Base-by-base conservation (phyloP, 1,284 basidiomycete genomes). In the Meripilus lineatus region DNA sequence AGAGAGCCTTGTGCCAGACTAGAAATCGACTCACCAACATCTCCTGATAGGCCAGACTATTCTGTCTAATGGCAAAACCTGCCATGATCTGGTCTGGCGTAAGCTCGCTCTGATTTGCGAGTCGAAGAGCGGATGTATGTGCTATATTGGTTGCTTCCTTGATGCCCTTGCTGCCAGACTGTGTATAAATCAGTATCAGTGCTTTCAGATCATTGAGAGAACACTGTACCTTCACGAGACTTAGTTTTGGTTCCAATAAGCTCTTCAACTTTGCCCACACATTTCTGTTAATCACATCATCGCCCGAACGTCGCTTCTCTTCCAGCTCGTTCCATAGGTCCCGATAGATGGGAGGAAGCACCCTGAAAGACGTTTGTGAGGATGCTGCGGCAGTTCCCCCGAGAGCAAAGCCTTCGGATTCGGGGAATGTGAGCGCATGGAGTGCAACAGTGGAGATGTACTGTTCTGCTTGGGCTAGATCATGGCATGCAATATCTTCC, bases 251-350 rank as follows among this genome's bases (percentile, higher is more conserved):
- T 39, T 78, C 74, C 20, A 88, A 58, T 15, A 93, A 76, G 10
- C 62, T 64, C 46, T 77, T 75, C 39, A 96, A 64, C 45, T 76
- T 82, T 3, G 68, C 70, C 92, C 92, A 95, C 1, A 80, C 64
- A 7, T 64, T 66, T 23, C 89, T 72, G 58, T 93, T 92, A 28
- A 71, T 72, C 15, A 60, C 64, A 48, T 93, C 81, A 40, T 87
- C 81, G 34, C 70, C 70, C 7, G 62, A 55, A 55, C 84, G 88
- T 48, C 89, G 72, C 23, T 69, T 65, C 4, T 59, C 62, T 56
- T 94, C 91, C 18, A 98, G 69, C 64, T 97, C 92, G 47, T 93
- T 88, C 96, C 96, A 99, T 30, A 98, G 69, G 57, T 93, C 89
- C 46, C 93, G 78, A 62, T 86, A 96, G 8, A 79, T 75, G 0